Percentiles rank a stretch among this genome's conserved stretches.
phyloP scores from a whole-genome alignment of 1,139 yeast species.

The Kluyveromyces sp. region DNA sequence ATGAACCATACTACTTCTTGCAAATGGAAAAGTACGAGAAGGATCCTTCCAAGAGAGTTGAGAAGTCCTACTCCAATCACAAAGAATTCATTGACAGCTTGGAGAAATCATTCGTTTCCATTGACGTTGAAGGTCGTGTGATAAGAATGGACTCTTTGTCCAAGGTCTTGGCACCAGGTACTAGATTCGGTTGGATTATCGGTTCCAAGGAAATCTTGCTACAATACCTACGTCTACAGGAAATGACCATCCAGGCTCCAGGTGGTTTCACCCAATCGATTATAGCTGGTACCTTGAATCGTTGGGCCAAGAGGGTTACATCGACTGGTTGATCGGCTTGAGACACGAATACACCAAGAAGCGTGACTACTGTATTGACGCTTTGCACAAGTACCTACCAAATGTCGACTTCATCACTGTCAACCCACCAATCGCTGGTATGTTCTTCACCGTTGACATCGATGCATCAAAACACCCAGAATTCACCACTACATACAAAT shows the following conservation, averaged over 20 bases:
- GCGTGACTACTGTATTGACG: constrained; percentile 58
- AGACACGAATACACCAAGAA: constrained; percentile 75
- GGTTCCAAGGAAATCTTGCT: constrained; percentile 64
- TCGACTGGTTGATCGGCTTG: constrained; percentile 84
- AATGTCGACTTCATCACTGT: constrained; percentile 22
- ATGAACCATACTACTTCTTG: constrained; percentile 91
- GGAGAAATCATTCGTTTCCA: constrained; percentile 68
- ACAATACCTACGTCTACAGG: constrained; percentile 66
- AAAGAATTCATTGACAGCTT: constrained; percentile 57
- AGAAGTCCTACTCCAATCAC: constrained; percentile 25
- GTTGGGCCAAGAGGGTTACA: constrained; percentile 68
- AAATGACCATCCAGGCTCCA: constrained; percentile 75
- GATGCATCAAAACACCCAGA: constrained; percentile 55
- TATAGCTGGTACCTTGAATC: constrained; percentile 51
- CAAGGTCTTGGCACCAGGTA: constrained; percentile 88
- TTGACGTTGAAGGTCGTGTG: constrained; percentile 87
- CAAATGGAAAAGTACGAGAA: constrained; percentile 66
- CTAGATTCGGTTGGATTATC: constrained; percentile 85
- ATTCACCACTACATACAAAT: constrained; percentile 37
- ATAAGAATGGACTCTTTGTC: constrained; percentile 86
- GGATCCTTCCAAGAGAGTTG: constrained; percentile 28
- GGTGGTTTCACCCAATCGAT: constrained; percentile 75
- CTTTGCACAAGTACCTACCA: constrained; percentile 43
- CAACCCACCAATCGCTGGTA: constrained; percentile 57
- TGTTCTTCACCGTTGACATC: constrained; percentile 51